Percentiles rank a stretch among this genome's conserved stretches.
Evolutionary conservation across 2,329 filamentous ascomycete genomes (phyloP).

Genomic region (Nothophoma quercina): DNA sequence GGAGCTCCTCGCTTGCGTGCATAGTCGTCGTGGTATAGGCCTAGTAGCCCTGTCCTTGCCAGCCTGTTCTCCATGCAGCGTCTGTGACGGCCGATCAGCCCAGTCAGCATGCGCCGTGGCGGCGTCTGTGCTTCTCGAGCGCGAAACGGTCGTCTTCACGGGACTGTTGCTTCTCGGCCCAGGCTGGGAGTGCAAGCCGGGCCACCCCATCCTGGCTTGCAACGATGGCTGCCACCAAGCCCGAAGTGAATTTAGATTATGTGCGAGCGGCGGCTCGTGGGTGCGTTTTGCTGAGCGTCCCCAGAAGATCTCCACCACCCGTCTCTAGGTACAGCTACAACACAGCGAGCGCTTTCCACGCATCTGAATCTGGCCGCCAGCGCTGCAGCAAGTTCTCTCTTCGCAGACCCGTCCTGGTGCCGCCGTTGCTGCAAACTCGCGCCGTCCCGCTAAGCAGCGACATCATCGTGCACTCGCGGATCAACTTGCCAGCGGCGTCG

Average conservation of each 20-base stretch:
- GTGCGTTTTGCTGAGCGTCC: slow-evolving; percentile 33
- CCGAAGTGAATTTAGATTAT: slow-evolving; percentile 49
- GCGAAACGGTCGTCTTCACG: slow-evolving; percentile 34
- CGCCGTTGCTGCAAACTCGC: slow-evolving; percentile 43
- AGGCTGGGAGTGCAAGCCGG: slow-evolving; percentile 38
- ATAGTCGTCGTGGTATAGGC: slow-evolving; percentile 27
- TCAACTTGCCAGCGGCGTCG: slow-evolving; percentile 33
- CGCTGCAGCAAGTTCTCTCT: slow-evolving; percentile 26
- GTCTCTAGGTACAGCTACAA: slow-evolving; percentile 36
- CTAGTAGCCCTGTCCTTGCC: slow-evolving; percentile 18
- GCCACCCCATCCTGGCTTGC: slow-evolving; percentile 34
- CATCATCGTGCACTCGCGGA: slow-evolving; percentile 24
- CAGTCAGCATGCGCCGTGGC: slow-evolving; percentile 42
- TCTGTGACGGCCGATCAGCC: slow-evolving; percentile 38
- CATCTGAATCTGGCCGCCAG: slow-evolving; percentile 25
- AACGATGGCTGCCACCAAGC: slow-evolving; percentile 39
- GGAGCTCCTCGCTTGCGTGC: slow-evolving; percentile 46
- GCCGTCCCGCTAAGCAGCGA: slow-evolving; percentile 47
- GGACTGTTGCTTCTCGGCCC: slow-evolving; percentile 33
- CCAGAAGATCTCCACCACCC: slow-evolving; percentile 48
- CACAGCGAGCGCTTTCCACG: slow-evolving; percentile 28
- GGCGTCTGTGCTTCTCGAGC: slow-evolving; percentile 37
- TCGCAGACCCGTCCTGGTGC: slow-evolving; percentile 25
- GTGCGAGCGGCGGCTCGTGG: slow-evolving; percentile 44
- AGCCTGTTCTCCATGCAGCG: slow-evolving; percentile 31